Percentiles rank a stretch among this genome's conserved stretches.
Conservation (phyloP, 2,329 filamentous ascomycete genomes). For the Paraphaeosphaeria sporulosa region DNA sequence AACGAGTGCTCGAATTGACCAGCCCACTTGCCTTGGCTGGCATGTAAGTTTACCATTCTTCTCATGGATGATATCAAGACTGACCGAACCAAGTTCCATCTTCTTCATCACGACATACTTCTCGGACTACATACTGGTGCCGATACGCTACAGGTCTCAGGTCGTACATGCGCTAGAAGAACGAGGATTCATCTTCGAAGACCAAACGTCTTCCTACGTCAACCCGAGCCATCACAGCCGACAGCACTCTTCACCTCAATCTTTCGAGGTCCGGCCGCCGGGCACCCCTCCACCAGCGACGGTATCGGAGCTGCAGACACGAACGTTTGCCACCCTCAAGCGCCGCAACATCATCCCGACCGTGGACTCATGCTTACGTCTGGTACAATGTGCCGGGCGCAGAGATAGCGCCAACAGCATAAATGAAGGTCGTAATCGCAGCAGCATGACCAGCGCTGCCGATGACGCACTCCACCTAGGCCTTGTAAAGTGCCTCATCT, state of each 20-base stretch:
- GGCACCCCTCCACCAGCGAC: slow-evolving; percentile 79
- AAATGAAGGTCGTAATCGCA: slow-evolving; percentile 33
- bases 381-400: slow-evolving; percentile 83
- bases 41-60: slow-evolving; percentile 63
- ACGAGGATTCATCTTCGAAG: slow-evolving; percentile 84
- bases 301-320: slow-evolving; percentile 78
- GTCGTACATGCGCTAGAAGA: slow-evolving; percentile 80
- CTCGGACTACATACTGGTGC: slow-evolving; percentile 94
- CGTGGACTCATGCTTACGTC: slow-evolving; percentile 71
- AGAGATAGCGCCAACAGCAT: slow-evolving; percentile 46
- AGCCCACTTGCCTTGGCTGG: slow-evolving; percentile 89
- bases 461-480: slow-evolving; percentile 57
- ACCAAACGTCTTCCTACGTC: slow-evolving; percentile 67
- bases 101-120: slow-evolving; percentile 99
- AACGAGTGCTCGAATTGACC: slow-evolving; percentile 89
- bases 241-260: slow-evolving; percentile 55
- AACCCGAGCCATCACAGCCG: slow-evolving; percentile 60
- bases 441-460: slow-evolving; percentile 42
- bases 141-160: slow-evolving; percentile 73
- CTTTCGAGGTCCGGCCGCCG: slow-evolving; percentile 59
- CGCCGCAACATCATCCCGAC: slow-evolving; percentile 77
- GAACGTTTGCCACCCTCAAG: slow-evolving; percentile 85
- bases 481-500: slow-evolving; percentile 58
- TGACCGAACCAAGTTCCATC: slow-evolving; percentile 68
- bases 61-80: slow-evolving; percentile 7